Evolutionary conservation across 257 asterid genomes (phyloP).

Genomic region (Thymus mandschuricus): DNA sequence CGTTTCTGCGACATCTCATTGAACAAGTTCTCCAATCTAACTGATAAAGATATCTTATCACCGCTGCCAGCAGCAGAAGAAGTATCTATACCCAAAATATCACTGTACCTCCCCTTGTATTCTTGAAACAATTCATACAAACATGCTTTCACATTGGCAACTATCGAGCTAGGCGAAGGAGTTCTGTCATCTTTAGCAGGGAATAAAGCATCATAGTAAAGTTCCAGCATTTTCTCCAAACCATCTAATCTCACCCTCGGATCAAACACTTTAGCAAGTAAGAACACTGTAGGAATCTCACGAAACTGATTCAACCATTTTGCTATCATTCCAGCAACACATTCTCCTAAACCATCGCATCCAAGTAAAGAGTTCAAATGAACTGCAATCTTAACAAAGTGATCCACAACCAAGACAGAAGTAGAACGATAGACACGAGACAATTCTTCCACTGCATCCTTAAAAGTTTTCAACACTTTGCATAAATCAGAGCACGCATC

Average conservation of each 20-base stretch:
- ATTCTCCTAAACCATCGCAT: background rate
- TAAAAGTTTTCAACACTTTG: background rate
- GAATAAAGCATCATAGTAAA: conserved; percentile 17
- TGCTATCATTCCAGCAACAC: background rate
- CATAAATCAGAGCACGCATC: background rate
- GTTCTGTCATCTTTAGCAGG: conserved; percentile 13
- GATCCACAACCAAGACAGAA: background rate
- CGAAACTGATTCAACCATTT: conserved; percentile 11
- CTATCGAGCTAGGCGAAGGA: background rate
- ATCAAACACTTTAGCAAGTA: conserved; percentile 21
- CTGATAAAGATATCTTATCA: background rate
- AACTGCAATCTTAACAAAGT: conserved; percentile 19
- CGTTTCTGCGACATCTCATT: background rate
- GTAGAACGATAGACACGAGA: conserved; percentile 1
- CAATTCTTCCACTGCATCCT: background rate
- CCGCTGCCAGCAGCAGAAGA: background rate
- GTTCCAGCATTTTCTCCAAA: background rate
- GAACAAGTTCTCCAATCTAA: background rate
- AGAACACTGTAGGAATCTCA: conserved; percentile 12
- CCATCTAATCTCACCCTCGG: conserved; percentile 28
- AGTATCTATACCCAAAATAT: background rate
- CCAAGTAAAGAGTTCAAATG: background rate
- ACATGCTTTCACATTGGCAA: background rate
- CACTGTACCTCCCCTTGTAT: background rate
- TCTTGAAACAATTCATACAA: background rate